Percentiles rank a stretch among this genome's conserved stretches.
These are phyloP conservation scores for Recurvomyces mirabilis DNA, from an alignment of 495 filamentous ascomycete genomes.

Conservation along the genomic window DNA sequence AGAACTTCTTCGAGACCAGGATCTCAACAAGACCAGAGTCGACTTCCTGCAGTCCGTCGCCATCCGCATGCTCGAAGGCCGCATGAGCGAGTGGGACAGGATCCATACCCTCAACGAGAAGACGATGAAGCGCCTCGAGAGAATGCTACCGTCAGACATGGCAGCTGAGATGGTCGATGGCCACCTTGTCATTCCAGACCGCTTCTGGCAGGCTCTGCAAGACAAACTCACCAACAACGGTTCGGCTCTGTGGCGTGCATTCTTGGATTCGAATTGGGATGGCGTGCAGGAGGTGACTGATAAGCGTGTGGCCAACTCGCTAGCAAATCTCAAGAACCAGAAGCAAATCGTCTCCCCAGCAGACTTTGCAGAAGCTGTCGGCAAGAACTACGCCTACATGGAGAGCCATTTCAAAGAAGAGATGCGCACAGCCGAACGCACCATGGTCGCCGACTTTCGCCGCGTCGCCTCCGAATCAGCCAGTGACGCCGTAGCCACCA, in stretches of 20 bases:
- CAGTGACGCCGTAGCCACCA: neutral
- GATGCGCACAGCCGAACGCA: conserved; percentile 1
- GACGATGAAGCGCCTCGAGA: conserved; percentile 22
- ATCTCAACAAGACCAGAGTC: conserved; percentile 8
- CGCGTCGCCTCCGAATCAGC: neutral
- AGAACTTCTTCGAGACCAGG: neutral
- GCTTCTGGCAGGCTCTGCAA: conserved; percentile 46
- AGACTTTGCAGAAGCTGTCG: conserved; percentile 5
- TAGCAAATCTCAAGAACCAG: neutral
- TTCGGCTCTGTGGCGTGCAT: conserved; percentile 16
- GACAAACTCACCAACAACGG: conserved; percentile 25
- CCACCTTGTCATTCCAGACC: conserved; percentile 36
- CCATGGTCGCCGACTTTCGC: neutral
- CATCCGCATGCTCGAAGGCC: neutral
- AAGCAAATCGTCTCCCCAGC: neutral
- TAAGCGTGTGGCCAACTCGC: neutral
- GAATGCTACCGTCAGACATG: conserved; percentile 30
- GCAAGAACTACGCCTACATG: conserved; percentile 9
- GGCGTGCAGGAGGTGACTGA: neutral
- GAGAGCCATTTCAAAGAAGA: conserved; percentile 1
- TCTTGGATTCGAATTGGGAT: conserved; percentile 2
- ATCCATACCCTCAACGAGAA: conserved; percentile 17
- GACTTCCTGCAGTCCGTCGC: conserved; percentile 24
- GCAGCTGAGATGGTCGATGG: conserved; percentile 35
- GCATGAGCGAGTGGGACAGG: neutral